Base-by-base conservation (phyloP, 176 grass and related monocot species). In the Zoysia pacifica region DNA sequence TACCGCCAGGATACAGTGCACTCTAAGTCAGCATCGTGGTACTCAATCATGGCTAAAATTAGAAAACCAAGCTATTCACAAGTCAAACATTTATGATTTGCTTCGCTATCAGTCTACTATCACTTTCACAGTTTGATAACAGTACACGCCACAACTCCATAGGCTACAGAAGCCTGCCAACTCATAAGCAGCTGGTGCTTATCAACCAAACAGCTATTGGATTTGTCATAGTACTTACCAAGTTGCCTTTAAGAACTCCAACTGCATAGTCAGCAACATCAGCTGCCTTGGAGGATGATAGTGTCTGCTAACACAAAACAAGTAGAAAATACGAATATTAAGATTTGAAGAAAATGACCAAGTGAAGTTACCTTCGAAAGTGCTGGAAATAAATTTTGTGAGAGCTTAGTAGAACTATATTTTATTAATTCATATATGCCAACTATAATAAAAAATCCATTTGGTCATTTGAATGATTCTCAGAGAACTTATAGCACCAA, bases 211-310 rank as follows among this genome's bases (percentile, higher is more conserved):
- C 6, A 62, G 51, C 37, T 35, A 65, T 9, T 53, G 48, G 74
- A 46, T 19, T 42, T 67, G 10, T 53, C 51, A 65, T 48, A 11
- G 2, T 75, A 75, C 84, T 88, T 90, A 93, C 94, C 81, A 89
- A 85, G 67, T 98, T 91, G 54, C 84, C 90, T 83, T 43, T 78
- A 67, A 94, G 80, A 66, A 98, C 84, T 13, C 95, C 92, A 37
- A 98, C 68, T 7, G 92, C 90, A 87, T 93, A 98, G 83, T 86
- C 86, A 82, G 90, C 69, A 69, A 82, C 77, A 74, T 78, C 75
- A 73, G 84, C 78, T 72, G 81, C 68, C n/a, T 67, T 84, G 58
- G 90, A 88, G 78, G 95, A 94, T 41, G 84, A 88, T 79, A 98
- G 55, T 60, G 88, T 94, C 95, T 98, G 71, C 83, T 14, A 63